Evolutionary conservation across 1,139 yeast genomes (phyloP).

Genomic region (Blastobotrys niveus): DNA sequence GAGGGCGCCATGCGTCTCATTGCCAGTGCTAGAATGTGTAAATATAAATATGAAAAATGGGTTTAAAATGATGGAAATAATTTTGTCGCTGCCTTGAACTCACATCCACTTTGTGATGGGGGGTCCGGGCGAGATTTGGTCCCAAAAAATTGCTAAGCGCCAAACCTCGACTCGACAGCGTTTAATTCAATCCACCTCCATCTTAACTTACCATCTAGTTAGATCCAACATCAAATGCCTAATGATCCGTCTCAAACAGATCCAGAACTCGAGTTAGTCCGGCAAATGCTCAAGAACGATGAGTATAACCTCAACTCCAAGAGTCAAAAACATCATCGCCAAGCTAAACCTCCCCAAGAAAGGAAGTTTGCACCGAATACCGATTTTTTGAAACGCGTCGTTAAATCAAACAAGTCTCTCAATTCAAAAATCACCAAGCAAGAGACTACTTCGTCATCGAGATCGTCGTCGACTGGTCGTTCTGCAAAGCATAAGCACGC

Average conservation of each 20-base stretch:
- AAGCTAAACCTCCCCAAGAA: not conserved
- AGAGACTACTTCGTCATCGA: too few species aligned
- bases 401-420: slow-evolving; percentile 12
- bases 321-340: too few species aligned
- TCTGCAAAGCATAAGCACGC: too few species aligned
- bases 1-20: slow-evolving; percentile 18
- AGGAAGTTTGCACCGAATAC: slow-evolving; percentile 3
- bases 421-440: slow-evolving; percentile 13
- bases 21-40: not conserved
- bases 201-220: not conserved
- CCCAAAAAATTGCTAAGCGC: too few species aligned
- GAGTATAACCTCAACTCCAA: slow-evolving; percentile 3
- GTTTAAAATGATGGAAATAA: too few species aligned
- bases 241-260: slow-evolving; percentile 1
- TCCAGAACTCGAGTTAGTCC: slow-evolving; percentile 2
- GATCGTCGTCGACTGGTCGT: too few species aligned
- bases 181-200: too few species aligned
- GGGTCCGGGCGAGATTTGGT: too few species aligned
- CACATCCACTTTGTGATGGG: too few species aligned
- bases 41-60: too few species aligned
- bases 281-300: slow-evolving; percentile 7
- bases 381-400: slow-evolving; percentile 6
- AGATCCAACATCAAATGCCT: not conserved
- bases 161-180: too few species aligned
- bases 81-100: too few species aligned